These are phyloP conservation scores for Entomortierella lignicola DNA, from an alignment of 192 early-diverging fungal species.

Conservation along the genomic window DNA sequence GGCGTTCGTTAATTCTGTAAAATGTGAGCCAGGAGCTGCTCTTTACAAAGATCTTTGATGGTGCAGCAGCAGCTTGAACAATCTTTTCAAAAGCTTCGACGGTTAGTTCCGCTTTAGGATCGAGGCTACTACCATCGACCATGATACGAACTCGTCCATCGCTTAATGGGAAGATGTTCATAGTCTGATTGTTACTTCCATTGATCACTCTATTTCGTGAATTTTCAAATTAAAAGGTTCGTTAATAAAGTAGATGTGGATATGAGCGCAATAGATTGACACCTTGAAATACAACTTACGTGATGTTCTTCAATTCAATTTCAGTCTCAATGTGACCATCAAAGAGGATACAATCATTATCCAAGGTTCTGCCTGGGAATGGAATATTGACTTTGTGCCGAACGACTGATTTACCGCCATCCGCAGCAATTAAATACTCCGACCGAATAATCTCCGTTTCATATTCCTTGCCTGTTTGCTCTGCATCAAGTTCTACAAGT, in stretches of 20 bases:
- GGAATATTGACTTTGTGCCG: conserved; percentile 44
- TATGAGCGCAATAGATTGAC: not conserved
- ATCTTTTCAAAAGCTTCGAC: conserved; percentile 24
- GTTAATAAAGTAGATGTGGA: not conserved
- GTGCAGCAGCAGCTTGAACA: conserved; percentile 9
- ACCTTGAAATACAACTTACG: conserved; percentile 17
- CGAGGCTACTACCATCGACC: conserved; percentile 29
- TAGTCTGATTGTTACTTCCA: conserved; percentile 35
- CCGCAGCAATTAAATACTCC: conserved; percentile 42
- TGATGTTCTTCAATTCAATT: conserved; percentile 14
- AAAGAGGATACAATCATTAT: conserved; percentile 37
- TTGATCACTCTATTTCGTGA: conserved; percentile 40
- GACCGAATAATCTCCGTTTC: conserved; percentile 22
- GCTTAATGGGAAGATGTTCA: conserved; percentile 39
- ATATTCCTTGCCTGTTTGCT: conserved; percentile 24
- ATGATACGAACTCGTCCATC: conserved; percentile 38
- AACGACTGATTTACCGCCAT: conserved; percentile 49
- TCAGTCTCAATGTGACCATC: conserved; percentile 41
- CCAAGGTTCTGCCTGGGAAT: conserved; percentile 30
- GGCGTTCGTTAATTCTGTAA: conserved; percentile 38
- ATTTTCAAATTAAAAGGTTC: not conserved
- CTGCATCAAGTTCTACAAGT: conserved; percentile 28
- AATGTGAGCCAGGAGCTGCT: conserved; percentile 30
- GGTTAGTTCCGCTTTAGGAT: conserved; percentile 13
- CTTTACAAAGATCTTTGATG: conserved; percentile 19